Evolutionary conservation across 1,284 basidiomycete genomes (phyloP).

Genomic region (Cryptococcus sp.): DNA sequence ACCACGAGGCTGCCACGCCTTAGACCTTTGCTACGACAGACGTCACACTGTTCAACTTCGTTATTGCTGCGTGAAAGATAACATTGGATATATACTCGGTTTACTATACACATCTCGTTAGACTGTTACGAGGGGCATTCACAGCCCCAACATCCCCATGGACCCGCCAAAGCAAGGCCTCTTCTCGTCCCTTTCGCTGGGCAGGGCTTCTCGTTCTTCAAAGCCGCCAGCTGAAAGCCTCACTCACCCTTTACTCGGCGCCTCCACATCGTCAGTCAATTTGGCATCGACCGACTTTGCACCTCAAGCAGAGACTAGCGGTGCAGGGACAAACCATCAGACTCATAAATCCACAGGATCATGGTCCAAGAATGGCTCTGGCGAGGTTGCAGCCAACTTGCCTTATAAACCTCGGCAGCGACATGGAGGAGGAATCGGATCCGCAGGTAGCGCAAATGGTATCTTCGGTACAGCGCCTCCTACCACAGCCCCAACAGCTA

Average conservation of each 20-base stretch:
- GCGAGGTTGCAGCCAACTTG: constrained; percentile 13
- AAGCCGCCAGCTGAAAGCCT: constrained; percentile 32
- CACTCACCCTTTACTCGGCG: constrained; percentile 45
- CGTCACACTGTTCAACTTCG: too few species aligned
- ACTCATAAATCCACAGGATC: constrained; percentile 14
- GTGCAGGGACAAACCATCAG: neutral
- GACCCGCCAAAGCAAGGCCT: constrained; percentile 26
- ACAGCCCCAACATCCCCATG: constrained; percentile 1
- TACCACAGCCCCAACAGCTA: neutral
- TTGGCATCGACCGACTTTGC: constrained; percentile 11
- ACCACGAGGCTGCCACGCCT: too few species aligned
- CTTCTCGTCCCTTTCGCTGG: constrained; percentile 41
- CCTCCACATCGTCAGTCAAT: constrained; percentile 38
- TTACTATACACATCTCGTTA: too few species aligned
- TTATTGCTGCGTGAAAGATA: too few species aligned
- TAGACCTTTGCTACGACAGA: too few species aligned
- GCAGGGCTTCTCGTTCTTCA: constrained; percentile 23
- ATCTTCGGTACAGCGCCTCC: constrained; percentile 10
- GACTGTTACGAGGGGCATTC: too few species aligned
- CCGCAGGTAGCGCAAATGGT: constrained; percentile 24
- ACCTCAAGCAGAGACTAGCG: constrained; percentile 1
- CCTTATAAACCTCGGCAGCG: constrained; percentile 48
- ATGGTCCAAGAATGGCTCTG: constrained; percentile 8
- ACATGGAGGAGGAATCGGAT: constrained; percentile 32
- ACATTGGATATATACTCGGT: too few species aligned